phyloP scores from a whole-genome alignment of 257 asterid species.

The Agastache rugosa region DNA sequence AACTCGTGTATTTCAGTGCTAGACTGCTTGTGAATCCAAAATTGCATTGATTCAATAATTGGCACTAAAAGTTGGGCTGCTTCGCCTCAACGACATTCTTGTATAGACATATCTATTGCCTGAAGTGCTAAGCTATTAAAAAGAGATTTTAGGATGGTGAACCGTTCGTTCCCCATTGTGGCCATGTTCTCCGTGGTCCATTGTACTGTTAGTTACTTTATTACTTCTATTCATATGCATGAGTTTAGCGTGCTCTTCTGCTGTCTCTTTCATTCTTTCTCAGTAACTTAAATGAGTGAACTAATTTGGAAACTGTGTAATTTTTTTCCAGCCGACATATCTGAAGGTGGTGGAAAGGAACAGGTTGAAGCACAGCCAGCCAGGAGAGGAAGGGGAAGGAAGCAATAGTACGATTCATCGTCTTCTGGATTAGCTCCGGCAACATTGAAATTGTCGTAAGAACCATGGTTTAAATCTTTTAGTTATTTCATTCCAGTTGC shows the following conservation, averaged over 20 bases:
- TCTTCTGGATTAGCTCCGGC: conserved; percentile 20
- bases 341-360: conserved; percentile 77
- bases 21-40: background rate
- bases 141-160: background rate
- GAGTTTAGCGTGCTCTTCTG: background rate
- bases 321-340: conserved; percentile 56
- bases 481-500: conserved; percentile 20
- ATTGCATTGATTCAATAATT: background rate
- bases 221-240: background rate
- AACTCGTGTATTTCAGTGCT: background rate
- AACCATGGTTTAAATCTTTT: conserved; percentile 8
- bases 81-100: conserved; percentile 16
- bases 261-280: background rate
- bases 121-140: background rate
- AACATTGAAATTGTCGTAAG: conserved; percentile 12
- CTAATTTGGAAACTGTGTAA: conserved; percentile 11
- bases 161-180: background rate
- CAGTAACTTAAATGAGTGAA: background rate
- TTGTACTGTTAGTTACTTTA: conserved; percentile 15
- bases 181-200: background rate
- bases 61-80: background rate
- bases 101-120: background rate
- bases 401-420: conserved; percentile 47
- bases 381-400: conserved; percentile 80
- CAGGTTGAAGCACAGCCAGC: conserved; percentile 63